Percentiles rank a stretch among this genome's conserved stretches.
Evolutionary conservation across 2,329 filamentous ascomycete species (phyloP).

Genomic region (Raffaelea albimanens): DNA sequence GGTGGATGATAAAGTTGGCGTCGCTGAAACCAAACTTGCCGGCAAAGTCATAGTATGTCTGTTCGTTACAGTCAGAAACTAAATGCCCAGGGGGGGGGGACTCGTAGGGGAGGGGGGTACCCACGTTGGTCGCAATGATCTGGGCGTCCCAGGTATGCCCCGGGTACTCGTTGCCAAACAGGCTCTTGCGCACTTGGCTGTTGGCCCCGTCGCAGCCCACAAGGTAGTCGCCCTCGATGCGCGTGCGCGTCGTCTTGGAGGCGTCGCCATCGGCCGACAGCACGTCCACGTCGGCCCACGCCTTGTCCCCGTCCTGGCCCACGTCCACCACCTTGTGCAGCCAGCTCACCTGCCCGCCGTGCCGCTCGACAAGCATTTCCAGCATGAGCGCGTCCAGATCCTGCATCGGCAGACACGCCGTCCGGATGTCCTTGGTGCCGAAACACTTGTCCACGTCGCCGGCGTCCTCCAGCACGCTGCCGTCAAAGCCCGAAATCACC

Average conservation of each 20-base stretch:
- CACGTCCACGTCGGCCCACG: constrained; percentile 35
- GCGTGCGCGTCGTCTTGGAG: constrained; percentile 13
- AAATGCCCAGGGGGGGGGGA: too few species aligned
- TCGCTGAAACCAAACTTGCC: constrained; percentile 42
- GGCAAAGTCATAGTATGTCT: constrained; percentile 54
- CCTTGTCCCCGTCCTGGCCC: constrained; percentile 33
- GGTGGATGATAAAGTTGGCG: constrained; percentile 52
- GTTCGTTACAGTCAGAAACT: too few species aligned
- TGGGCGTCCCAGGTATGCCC: constrained; percentile 51
- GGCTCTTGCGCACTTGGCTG: constrained; percentile 33
- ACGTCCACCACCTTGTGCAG: constrained; percentile 34
- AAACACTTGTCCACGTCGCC: constrained; percentile 16
- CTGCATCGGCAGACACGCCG: constrained; percentile 31
- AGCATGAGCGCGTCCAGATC: constrained; percentile 33
- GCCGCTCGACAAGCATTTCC: constrained; percentile 25
- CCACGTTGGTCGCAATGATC: constrained; percentile 53
- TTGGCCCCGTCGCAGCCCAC: constrained; percentile 47
- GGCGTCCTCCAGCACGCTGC: constrained; percentile 22
- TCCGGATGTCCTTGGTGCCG: constrained; percentile 24
- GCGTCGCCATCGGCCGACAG: constrained; percentile 19
- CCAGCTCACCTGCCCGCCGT: constrained; percentile 31
- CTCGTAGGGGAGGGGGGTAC: constrained; percentile 15
- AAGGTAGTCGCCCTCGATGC: constrained; percentile 40
- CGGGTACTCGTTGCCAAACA: constrained; percentile 48
- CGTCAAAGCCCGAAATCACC: constrained; percentile 27